These are phyloP conservation scores for Ascochyta viciae-villosae DNA, from an alignment of 2,329 filamentous ascomycete genomes.

Conservation along the genomic window DNA sequence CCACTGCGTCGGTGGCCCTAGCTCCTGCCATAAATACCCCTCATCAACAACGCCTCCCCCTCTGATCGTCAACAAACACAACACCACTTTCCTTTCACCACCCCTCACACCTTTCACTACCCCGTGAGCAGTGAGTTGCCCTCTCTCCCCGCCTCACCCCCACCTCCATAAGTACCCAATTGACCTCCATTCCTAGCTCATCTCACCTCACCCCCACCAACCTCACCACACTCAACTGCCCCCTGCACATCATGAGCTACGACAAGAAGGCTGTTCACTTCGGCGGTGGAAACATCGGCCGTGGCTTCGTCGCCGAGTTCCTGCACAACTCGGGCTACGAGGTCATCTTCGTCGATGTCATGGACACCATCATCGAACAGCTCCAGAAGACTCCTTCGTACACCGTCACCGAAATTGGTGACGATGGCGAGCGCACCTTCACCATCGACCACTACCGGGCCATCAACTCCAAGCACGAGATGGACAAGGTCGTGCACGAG, in stretches of 20 bases:
- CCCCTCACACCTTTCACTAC: conserved; percentile 8
- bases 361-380: conserved; percentile 79
- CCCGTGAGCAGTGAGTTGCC: conserved; percentile 10
- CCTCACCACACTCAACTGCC: conserved; percentile 4
- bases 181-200: conserved; percentile 9
- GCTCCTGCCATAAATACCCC: conserved; percentile 30
- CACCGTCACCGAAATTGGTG: conserved; percentile 90
- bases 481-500: conserved; percentile 81
- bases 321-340: conserved; percentile 94
- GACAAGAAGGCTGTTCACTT: conserved; percentile 61
- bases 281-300: conserved; percentile 62
- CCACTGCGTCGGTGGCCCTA: conserved; percentile 18
- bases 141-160: no score
- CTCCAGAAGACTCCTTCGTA: conserved; percentile 81
- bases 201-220: conserved; percentile 4
- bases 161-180: neutral
- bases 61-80: conserved; percentile 32
- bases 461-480: conserved; percentile 90
- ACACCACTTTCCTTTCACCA: conserved; percentile 25
- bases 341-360: conserved; percentile 95
- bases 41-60: conserved; percentile 17
- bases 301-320: conserved; percentile 64
- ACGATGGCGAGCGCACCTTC: conserved; percentile 79
- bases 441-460: conserved; percentile 94
- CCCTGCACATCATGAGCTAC: conserved; percentile 41